phyloP scores from a whole-genome alignment of 75 land plant species.

The Larix kaempferi region DNA sequence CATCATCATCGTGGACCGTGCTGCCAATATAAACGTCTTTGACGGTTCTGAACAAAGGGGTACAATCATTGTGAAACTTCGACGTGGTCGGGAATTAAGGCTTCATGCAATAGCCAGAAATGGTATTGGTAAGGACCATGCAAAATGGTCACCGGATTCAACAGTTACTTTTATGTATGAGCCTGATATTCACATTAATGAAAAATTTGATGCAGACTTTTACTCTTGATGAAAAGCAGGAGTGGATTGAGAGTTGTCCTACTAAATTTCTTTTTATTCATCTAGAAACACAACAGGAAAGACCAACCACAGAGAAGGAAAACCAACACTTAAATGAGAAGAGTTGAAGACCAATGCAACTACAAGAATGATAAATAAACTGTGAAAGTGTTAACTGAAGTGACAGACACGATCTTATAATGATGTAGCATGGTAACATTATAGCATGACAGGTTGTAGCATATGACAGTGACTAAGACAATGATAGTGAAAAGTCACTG shows the following conservation, averaged over 20 bases:
- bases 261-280: conserved; percentile 87
- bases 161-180: conserved; percentile 97
- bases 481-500: too few relatives aligned
- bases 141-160: conserved; percentile 99
- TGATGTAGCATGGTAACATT: too few relatives aligned
- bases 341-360: too few relatives aligned
- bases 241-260: conserved; percentile 91
- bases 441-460: too few relatives aligned
- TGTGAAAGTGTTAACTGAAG: too few relatives aligned
- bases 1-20: conserved; percentile 42
- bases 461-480: too few relatives aligned
- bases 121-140: conserved; percentile 97
- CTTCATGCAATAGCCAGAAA: conserved; percentile 93
- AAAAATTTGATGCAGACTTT: conserved; percentile 80
- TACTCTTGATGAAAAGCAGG: conserved; percentile 70
- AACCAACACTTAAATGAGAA: conserved; percentile 12
- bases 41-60: conserved; percentile 72
- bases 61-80: conserved; percentile 88
- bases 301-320: too few relatives aligned
- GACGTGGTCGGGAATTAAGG: conserved; percentile 87
- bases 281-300: too few relatives aligned
- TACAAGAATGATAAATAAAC: too few relatives aligned
- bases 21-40: conserved; percentile 4
- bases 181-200: conserved; percentile 91
- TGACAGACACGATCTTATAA: too few relatives aligned